Conservation (phyloP, 2,329 filamentous ascomycete species). For the Penicillium sp. region DNA sequence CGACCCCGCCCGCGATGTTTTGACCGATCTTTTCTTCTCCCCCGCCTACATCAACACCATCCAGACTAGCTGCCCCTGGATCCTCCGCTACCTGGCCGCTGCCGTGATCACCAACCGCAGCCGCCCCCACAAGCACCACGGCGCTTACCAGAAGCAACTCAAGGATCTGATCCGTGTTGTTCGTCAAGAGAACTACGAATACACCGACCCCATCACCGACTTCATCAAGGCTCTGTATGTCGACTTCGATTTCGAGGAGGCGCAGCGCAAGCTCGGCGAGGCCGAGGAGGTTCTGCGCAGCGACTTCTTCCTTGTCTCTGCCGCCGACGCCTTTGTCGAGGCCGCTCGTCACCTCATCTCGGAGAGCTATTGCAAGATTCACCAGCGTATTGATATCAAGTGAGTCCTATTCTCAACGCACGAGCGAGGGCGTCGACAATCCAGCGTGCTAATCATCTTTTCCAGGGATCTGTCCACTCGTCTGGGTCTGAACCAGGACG, state of each 20-base stretch:
- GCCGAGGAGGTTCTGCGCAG: conserved; percentile 86
- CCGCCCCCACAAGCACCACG: conserved; percentile 69
- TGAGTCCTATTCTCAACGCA: conserved; percentile 30
- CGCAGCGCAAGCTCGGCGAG: conserved; percentile 76
- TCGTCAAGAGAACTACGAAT: conserved; percentile 96
- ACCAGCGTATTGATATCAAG: conserved; percentile 96
- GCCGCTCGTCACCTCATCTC: conserved; percentile 93
- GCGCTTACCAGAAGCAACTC: conserved; percentile 92
- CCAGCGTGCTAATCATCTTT: no score
- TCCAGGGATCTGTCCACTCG: conserved; percentile 76
- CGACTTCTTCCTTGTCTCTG: conserved; percentile 90
- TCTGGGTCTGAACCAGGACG: conserved; percentile 83
- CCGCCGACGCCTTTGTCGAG: conserved; percentile 85
- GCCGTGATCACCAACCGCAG: conserved; percentile 90
- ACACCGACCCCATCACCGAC: conserved; percentile 89
- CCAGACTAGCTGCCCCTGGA: conserved; percentile 95
- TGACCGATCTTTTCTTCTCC: conserved; percentile 96
- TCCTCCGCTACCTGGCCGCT: conserved; percentile 86
- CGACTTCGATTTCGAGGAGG: conserved; percentile 95
- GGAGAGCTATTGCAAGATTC: conserved; percentile 99
- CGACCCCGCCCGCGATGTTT: conserved; percentile 79
- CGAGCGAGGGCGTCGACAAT: no score
- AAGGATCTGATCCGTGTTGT: conserved; percentile 96
- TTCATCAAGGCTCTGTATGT: conserved; percentile 96
- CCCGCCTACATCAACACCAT: conserved; percentile 99